Base-by-base conservation (phyloP, 1,284 basidiomycete species). In the Mycosarcoma mackinlayi region DNA sequence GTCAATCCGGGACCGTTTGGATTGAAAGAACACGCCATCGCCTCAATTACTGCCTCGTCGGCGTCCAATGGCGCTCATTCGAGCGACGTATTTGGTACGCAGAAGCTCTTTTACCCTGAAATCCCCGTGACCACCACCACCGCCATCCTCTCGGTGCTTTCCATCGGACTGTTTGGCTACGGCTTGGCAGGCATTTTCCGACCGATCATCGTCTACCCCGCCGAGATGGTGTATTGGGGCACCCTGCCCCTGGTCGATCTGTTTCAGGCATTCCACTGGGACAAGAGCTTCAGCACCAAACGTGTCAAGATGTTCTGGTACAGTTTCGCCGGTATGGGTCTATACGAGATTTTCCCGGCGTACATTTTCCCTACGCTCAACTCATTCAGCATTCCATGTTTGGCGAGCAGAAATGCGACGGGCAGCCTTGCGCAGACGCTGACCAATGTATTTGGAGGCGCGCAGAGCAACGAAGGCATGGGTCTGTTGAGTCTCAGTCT, bases 121-220 rank as follows among this genome's bases (percentile, higher is more conserved):
- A 50, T 46, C n/a, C 33, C 45, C 0, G 46, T 73, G 19, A 42
- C 37, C 10, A 39, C 46, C n/a, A 44, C 86, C 0, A 89, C 88
- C 0, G 88, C 88, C 3, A 83, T 90, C 19, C 85, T 90, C 7
- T 86, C 87, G 0, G 89, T 88, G 0, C 88, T 90, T 78, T 89
- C 88, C 0, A 89, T 89, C 1, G 87, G 87, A 1, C 86, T 87
- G 65, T 89, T 89, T 73, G 89, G 89, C 83, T 89, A 88, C 71
- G 88, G 88, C 8, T 81, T 90, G 2, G 86, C 88, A 25, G 58
- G 65, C 0, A 21, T 75, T 4, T 45, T 73, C 13, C 45, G 73
- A 9, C 54, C 64, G 11, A 41, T 73, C 28, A 50, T 57, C 9
- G 63, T 76, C 2, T 73, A 69, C 19, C 75, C 75, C 1, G 34